Evolutionary conservation across 441 rosid genomes (phyloP).

Genomic region (Gossypium schwendimanii): DNA sequence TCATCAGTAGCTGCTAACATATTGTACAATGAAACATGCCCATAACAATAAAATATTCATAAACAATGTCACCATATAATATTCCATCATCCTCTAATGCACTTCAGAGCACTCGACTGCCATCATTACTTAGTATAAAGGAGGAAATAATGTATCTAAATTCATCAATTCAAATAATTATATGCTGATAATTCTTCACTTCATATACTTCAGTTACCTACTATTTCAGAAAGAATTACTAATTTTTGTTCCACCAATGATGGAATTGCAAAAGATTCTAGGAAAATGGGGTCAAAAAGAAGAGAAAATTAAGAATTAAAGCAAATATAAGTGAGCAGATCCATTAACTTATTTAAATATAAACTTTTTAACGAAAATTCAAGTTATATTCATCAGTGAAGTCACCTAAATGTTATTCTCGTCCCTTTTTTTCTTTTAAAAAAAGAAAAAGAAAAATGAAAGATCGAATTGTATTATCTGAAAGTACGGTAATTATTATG

Average conservation of each 20-base stretch:
- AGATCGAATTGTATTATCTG: neutral
- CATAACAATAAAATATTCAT: neutral
- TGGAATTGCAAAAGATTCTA: neutral
- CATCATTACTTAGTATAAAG: neutral
- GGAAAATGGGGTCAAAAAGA: neutral
- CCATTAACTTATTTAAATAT: neutral
- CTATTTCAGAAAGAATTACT: neutral
- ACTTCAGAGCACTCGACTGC: neutral
- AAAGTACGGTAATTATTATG: neutral
- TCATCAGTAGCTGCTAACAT: constrained; percentile 5
- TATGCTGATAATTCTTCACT: neutral
- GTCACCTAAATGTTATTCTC: neutral
- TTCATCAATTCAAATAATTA: neutral
- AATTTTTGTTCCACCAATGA: neutral
- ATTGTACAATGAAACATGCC: neutral
- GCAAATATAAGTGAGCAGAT: neutral
- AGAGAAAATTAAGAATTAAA: neutral
- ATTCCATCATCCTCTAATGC: neutral
- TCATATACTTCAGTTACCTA: neutral
- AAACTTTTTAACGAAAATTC: neutral
- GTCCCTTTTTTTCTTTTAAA: neutral
- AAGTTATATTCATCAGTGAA: neutral
- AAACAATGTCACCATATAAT: neutral
- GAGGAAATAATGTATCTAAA: neutral
- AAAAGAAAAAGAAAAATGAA: neutral